A percentile compares a stretch with the other conserved stretches of the same genome.
Conservation (phyloP, 2,329 filamentous ascomycete species). For the Stemphylium lycopersici region DNA sequence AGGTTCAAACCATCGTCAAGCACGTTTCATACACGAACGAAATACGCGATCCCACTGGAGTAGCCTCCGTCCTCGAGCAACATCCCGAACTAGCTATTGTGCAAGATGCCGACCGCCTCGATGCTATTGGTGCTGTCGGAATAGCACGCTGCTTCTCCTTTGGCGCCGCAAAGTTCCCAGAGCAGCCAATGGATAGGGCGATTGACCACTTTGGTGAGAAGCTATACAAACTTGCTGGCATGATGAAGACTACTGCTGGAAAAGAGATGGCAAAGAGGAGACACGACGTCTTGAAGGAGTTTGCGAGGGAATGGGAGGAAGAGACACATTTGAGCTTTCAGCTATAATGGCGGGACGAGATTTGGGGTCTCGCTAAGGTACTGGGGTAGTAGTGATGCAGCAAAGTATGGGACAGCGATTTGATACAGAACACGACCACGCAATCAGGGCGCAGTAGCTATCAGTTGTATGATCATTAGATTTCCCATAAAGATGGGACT, state of each 20-base stretch:
- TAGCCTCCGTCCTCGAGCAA: slow-evolving; percentile 64
- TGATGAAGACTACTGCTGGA: slow-evolving; percentile 47
- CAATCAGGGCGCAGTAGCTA: no score
- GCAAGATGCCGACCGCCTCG: slow-evolving; percentile 91
- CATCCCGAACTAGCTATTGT: slow-evolving; percentile 82
- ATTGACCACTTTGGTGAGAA: slow-evolving; percentile 49
- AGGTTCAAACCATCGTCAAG: slow-evolving; percentile 73
- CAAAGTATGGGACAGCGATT: no score
- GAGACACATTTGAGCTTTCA: slow-evolving; percentile 23
- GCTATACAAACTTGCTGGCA: slow-evolving; percentile 35
- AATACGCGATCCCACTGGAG: slow-evolving; percentile 65
- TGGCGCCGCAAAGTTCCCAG: slow-evolving; percentile 58
- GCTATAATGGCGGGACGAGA: slow-evolving; percentile 3
- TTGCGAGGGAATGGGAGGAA: slow-evolving; percentile 23
- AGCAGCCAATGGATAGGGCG: slow-evolving; percentile 32
- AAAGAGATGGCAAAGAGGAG: slow-evolving; percentile 24
- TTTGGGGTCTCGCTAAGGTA: no score
- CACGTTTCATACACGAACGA: slow-evolving; percentile 82
- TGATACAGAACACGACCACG: no score
- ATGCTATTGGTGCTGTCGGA: slow-evolving; percentile 86
- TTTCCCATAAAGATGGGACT: no score
- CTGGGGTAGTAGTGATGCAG: no score
- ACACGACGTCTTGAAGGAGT: slow-evolving; percentile 20
- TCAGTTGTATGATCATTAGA: no score
- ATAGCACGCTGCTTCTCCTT: slow-evolving; percentile 80